Conservation (phyloP, 1,284 basidiomycete genomes). For the Cryptococcus sp. region DNA sequence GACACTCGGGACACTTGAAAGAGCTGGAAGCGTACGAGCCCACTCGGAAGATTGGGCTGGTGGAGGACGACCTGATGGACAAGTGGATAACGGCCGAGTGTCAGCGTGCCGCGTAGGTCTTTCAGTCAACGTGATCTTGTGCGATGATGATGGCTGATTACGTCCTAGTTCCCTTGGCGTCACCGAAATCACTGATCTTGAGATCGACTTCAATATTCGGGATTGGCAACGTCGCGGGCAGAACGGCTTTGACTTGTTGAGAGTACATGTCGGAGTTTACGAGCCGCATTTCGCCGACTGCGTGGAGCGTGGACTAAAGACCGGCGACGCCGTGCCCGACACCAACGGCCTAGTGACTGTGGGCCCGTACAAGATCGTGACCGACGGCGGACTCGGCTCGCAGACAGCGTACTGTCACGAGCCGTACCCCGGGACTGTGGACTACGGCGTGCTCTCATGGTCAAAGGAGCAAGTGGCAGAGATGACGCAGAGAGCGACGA, state of each 20-base stretch:
- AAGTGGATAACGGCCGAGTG: slow-evolving; percentile 32
- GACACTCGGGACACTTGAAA: slow-evolving; percentile 26
- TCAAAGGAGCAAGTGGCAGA: slow-evolving; percentile 23
- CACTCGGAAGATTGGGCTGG: slow-evolving; percentile 27
- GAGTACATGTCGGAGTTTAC: slow-evolving; percentile 46
- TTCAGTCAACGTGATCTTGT: background rate
- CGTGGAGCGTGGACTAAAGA: slow-evolving; percentile 25
- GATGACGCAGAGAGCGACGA: slow-evolving; percentile 28
- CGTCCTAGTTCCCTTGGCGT: slow-evolving; percentile 33
- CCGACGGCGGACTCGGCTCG: slow-evolving; percentile 27
- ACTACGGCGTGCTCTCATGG: slow-evolving; percentile 31
- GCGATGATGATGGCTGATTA: background rate
- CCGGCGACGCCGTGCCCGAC: slow-evolving; percentile 34
- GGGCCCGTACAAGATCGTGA: slow-evolving; percentile 46
- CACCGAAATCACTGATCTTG: slow-evolving; percentile 49
- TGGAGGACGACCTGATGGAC: slow-evolving; percentile 29
- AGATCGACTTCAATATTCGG: slow-evolving; percentile 41
- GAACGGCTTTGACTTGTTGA: slow-evolving; percentile 33
- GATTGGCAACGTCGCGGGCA: slow-evolving; percentile 31
- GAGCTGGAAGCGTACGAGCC: slow-evolving; percentile 38
- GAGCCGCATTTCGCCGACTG: slow-evolving; percentile 37
- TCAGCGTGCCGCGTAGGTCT: slow-evolving; percentile 35
- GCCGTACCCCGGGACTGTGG: slow-evolving; percentile 34
- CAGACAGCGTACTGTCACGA: slow-evolving; percentile 47
- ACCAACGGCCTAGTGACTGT: slow-evolving; percentile 34